Base-by-base conservation (phyloP, 2,329 filamentous ascomycete genomes). In the Aspergillus caelatus region DNA sequence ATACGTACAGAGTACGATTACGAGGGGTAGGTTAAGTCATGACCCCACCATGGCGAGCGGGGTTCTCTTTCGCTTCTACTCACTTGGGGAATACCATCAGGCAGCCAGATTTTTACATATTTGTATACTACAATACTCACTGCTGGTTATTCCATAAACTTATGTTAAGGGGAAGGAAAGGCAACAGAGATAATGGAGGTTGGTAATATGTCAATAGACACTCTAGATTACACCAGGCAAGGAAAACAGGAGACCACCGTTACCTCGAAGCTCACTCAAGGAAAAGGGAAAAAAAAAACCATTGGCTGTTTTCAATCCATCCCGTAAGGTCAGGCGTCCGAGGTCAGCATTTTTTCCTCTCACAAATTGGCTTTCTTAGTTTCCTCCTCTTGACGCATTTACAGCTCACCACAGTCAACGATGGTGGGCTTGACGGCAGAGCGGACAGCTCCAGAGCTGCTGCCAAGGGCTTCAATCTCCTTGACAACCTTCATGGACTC, bases 401-500 rank as follows among this genome's bases (percentile, higher is more conserved):
- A 83, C 60, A 72, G 59, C 71, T 79, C 77, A 73, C 85, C 86
- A 68, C 78, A 77, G 67, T 77, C 76, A 64, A 82, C 78, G 72
- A 88, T 88, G 73, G 81, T 84, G 62, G 85, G 85, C 73, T 83
- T 82, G 77, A 82, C 78, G 76, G 78, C 75, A 76, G 83, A 83
- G 79, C 84, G 83, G 70, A 81, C 69, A 60, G 75, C 56, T 62
- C 87, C 88, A 64, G 79, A 82, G 75, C 75, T 77, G 78, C 79
- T 84, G 71, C 88, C 87, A 71, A 83, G 82, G 59, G 81, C 80
- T 82, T 90, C 87, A 68, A 90, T 85, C 67, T 83, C 80, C 78
- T 83, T 83, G 76, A 90, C 84, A 64, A 86, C 73, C 65, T 81
- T 75, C 77, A 84, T 81, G 71, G 84, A 87, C 54, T 81, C 79